Conservation (phyloP, 352 stramenopile genomes). For the Thalassiosira mediterranea region DNA sequence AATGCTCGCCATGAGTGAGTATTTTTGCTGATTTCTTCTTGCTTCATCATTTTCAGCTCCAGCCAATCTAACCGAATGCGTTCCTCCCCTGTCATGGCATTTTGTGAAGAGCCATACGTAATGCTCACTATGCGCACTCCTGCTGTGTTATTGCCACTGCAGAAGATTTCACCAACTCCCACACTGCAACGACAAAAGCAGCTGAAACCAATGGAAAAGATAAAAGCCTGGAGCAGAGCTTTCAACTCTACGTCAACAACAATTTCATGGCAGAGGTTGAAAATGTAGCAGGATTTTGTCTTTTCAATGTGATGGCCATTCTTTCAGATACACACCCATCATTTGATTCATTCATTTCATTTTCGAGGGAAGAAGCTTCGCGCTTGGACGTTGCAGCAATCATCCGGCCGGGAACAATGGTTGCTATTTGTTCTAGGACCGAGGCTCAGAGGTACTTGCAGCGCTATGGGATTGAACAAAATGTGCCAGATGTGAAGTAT, state of each 20-base stretch:
- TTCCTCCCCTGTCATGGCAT: too few species aligned
- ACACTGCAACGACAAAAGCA: constrained; percentile 30
- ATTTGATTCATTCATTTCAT: constrained; percentile 63
- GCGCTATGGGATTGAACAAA: constrained; percentile 8
- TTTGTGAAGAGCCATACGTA: constrained; percentile 68
- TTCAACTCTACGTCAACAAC: constrained; percentile 68
- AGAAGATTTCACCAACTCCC: constrained; percentile 53
- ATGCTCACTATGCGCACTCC: constrained; percentile 57
- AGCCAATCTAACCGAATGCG: too few species aligned
- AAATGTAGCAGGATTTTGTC: constrained; percentile 43
- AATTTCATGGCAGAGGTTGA: constrained; percentile 65
- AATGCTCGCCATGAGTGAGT: constrained; percentile 72
- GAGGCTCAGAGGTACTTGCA: constrained; percentile 13
- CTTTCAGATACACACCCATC: constrained; percentile 62
- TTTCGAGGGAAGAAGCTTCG: constrained; percentile 43
- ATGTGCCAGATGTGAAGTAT: constrained; percentile 35
- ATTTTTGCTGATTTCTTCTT: too few species aligned
- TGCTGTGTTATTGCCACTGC: constrained; percentile 56
- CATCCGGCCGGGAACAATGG: constrained; percentile 54
- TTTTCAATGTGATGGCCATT: constrained; percentile 58
- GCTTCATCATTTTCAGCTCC: too few species aligned
- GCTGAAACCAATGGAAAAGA: constrained; percentile 19
- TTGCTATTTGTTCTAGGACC: constrained; percentile 47
- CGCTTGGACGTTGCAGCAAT: constrained; percentile 57
- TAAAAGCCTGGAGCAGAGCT: constrained; percentile 58